Evolutionary conservation across 208 protist genomes (phyloP).

Genomic region (Acanthamoeba lenticulata): DNA sequence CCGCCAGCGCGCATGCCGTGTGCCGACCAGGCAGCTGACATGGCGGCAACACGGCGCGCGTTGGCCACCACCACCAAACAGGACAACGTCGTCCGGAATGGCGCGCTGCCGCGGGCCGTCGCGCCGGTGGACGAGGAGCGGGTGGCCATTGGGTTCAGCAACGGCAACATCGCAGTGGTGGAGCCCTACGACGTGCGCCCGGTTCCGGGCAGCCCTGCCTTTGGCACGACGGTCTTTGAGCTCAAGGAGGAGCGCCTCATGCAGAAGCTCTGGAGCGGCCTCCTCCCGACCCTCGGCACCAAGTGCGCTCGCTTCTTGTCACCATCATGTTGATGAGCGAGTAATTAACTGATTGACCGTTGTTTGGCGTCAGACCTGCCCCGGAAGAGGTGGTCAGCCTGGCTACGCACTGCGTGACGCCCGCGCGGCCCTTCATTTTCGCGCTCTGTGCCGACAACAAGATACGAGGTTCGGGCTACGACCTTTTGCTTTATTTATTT

Average conservation of each 20-base stretch:
- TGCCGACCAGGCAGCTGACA: background rate
- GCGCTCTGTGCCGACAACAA: slow-evolving; percentile 66
- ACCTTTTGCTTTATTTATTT: background rate
- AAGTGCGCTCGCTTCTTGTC: background rate
- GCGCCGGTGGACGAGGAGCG: background rate
- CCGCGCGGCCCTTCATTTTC: slow-evolving; percentile 11
- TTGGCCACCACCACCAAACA: background rate
- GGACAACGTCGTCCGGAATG: slow-evolving; percentile 11
- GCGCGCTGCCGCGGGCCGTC: background rate
- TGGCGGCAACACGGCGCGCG: background rate
- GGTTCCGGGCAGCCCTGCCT: background rate
- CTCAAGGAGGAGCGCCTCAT: slow-evolving; percentile 45
- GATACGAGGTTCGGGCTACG: slow-evolving; percentile 2
- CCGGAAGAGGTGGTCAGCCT: slow-evolving; percentile 28
- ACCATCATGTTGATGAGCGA: background rate
- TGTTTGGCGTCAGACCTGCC: background rate
- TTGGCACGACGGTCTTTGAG: slow-evolving; percentile 20
- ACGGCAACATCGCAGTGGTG: slow-evolving; percentile 44
- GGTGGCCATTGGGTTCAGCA: slow-evolving; percentile 33
- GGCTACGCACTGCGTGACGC: slow-evolving; percentile 40
- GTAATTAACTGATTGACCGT: background rate
- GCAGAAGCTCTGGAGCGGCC: slow-evolving; percentile 42
- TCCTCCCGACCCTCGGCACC: background rate
- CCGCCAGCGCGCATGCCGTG: no score
- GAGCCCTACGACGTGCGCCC: background rate